Evolutionary conservation across 2,329 filamentous ascomycete genomes (phyloP), one percentile per base, ranked within the genome.

Genomic region (Diaporthe amygdali): DNA sequence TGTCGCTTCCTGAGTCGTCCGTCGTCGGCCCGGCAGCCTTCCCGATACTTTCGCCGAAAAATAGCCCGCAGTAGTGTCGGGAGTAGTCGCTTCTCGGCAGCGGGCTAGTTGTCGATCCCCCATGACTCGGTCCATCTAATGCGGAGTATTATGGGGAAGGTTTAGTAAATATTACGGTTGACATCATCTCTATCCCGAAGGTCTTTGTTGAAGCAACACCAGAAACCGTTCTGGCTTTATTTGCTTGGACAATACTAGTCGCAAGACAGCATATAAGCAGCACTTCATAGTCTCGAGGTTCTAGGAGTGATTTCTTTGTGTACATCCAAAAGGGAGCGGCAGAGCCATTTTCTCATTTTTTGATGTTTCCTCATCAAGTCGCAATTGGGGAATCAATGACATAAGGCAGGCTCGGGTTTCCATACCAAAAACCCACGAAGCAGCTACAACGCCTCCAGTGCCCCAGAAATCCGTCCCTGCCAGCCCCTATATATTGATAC

Each of bases 401-500:
- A 12, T 9, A n/a, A 51, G 32, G 61, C 46, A 49, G 20, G 34
- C 30, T 59, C 67, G 39, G 67, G 32, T 63, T 52, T 34, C 25
- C 44, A 61, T 56, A 41, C 67, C 56, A 32, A 46, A 46, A 17
- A 25, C 61, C 67, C 37, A 61, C 46, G 22, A 49, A 39, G 25
- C 63, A 55, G 55, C 44, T 44, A 49, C 67, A 67, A 69, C 67
- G 70, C 55, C 70, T 64, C 54, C 66, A 22, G 51, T 52, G 34
- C 12, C 56, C 59, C 61, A 22, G 5, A 39, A 49, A 32, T 59
- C 69, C 61, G 52, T 59, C 37, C 47, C 67, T 17, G 55, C 67
- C 59, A 52, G 20, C 46, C 70, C 67, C 51, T 66, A 59, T 70
- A 70, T 72, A 70, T 72, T 72, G 51, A 44, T 70, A 72, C 70